Percentiles rank a stretch among this genome's conserved stretches.
phyloP scores from a whole-genome alignment of 495 filamentous ascomycete genomes.

The Apodospora peruviana region DNA sequence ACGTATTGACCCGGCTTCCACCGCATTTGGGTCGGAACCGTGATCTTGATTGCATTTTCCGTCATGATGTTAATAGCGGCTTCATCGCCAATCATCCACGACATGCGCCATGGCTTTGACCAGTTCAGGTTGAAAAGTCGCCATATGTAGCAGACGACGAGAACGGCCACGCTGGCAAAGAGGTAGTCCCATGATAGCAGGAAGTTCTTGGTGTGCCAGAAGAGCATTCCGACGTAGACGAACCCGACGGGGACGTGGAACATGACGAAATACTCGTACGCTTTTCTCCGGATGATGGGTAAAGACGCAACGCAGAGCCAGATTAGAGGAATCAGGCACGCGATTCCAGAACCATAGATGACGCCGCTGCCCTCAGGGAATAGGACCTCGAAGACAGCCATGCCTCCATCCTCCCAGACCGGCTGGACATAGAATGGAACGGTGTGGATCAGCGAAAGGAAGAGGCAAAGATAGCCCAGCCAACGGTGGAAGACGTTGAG shows the following conservation, averaged over 20 bases:
- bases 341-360: slow-evolving; percentile 84
- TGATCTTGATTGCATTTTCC: slow-evolving; percentile 89
- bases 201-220: slow-evolving; percentile 95
- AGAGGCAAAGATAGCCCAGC: slow-evolving; percentile 81
- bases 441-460: slow-evolving; percentile 76
- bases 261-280: slow-evolving; percentile 79
- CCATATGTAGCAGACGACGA: slow-evolving; percentile 58
- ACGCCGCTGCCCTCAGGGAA: slow-evolving; percentile 58
- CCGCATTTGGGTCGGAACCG: slow-evolving; percentile 83
- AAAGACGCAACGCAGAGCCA: slow-evolving; percentile 83
- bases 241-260: slow-evolving; percentile 78
- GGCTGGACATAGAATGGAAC: slow-evolving; percentile 87
- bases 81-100: slow-evolving; percentile 82
- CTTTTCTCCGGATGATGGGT: slow-evolving; percentile 53
- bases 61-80: slow-evolving; percentile 80
- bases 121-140: slow-evolving; percentile 80
- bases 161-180: slow-evolving; percentile 75
- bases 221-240: slow-evolving; percentile 76
- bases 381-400: slow-evolving; percentile 56
- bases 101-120: slow-evolving; percentile 71
- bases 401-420: slow-evolving; percentile 70
- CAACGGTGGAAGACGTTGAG: slow-evolving; percentile 92
- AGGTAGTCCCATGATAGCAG: slow-evolving; percentile 89
- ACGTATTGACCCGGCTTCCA: slow-evolving; percentile 95
- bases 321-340: slow-evolving; percentile 72